Conservation (phyloP, 768 basidiomycete genomes). For the Pulveroboletus sp. region DNA sequence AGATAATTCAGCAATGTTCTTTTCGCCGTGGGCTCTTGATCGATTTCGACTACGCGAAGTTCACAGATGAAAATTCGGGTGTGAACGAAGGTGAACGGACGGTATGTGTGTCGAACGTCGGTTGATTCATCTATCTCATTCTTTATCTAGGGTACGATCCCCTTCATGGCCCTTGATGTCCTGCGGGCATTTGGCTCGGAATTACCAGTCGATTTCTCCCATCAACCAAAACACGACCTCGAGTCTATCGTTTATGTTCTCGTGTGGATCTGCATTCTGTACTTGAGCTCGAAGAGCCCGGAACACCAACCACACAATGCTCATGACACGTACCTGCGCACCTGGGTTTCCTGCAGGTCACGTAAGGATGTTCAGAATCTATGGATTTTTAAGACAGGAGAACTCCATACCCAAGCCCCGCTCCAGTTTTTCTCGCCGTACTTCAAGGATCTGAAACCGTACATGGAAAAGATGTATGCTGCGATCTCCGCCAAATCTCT, state of each 20-base stretch:
- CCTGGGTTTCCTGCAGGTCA: neutral
- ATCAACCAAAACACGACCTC: neutral
- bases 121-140: neutral
- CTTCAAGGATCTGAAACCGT: neutral
- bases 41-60: neutral
- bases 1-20: neutral
- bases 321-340: neutral
- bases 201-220: neutral
- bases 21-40: constrained; percentile 1
- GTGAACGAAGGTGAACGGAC: neutral
- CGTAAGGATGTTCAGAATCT: no score
- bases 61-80: neutral
- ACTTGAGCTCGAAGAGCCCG: neutral
- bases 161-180: constrained; percentile 5
- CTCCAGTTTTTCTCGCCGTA: no score
- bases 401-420: no score
- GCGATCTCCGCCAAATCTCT: neutral
- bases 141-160: neutral
- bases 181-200: neutral
- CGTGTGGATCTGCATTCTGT: constrained; percentile 5
- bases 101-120: neutral
- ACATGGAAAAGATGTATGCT: neutral
- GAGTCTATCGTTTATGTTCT: constrained; percentile 2
- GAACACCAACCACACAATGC: neutral
- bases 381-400: no score